phyloP scores from a whole-genome alignment of 1,139 yeast species.

The Yamadazyma jaroonii region DNA sequence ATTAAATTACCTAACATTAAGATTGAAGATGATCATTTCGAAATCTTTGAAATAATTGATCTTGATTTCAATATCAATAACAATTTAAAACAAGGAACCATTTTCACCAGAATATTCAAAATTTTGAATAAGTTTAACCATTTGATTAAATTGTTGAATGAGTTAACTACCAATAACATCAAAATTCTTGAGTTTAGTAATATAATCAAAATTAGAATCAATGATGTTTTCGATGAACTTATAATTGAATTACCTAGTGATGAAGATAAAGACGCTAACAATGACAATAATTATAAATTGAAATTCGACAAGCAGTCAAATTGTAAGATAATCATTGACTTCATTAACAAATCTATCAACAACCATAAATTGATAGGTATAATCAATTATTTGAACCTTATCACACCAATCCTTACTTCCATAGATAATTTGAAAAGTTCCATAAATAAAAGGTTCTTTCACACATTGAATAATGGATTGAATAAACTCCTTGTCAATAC shows the following conservation, averaged over 20 bases:
- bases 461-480: slow-evolving; percentile 31
- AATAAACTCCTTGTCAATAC: slow-evolving; percentile 32
- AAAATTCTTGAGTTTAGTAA: slow-evolving; percentile 28
- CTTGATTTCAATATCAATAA: slow-evolving; percentile 19
- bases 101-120: slow-evolving; percentile 27
- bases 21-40: slow-evolving; percentile 24
- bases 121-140: slow-evolving; percentile 31
- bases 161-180: slow-evolving; percentile 27
- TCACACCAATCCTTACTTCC: slow-evolving; percentile 29
- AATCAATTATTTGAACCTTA: slow-evolving; percentile 29
- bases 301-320: slow-evolving; percentile 12
- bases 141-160: slow-evolving; percentile 33
- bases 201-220: slow-evolving; percentile 28
- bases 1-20: slow-evolving; percentile 27
- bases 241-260: slow-evolving; percentile 18
- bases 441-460: slow-evolving; percentile 9
- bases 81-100: not conserved
- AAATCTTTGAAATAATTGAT: slow-evolving; percentile 26
- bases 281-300: slow-evolving; percentile 16
- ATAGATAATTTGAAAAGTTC: slow-evolving; percentile 17
- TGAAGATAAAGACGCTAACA: not conserved
- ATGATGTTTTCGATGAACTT: slow-evolving; percentile 23
- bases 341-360: slow-evolving; percentile 23
- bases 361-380: slow-evolving; percentile 27
- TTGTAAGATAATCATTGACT: slow-evolving; percentile 22